Base-by-base conservation (phyloP, 768 basidiomycete genomes). In the Panaeolus cyanescens region DNA sequence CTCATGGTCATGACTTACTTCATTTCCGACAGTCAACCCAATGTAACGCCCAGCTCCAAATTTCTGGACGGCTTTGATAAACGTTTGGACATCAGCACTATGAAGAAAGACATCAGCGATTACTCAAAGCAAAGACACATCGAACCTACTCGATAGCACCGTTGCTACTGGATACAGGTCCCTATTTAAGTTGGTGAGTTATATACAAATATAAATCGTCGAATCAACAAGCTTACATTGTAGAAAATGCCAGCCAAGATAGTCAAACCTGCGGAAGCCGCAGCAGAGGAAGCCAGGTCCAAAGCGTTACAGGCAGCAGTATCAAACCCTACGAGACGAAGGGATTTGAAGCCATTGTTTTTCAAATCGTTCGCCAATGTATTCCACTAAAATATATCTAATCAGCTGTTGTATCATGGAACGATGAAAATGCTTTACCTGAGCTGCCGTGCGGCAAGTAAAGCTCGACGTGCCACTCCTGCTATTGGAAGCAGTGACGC, bases 1-100 rank as follows among this genome's bases (percentile, higher is more conserved):
- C 19, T 8, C n/a, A 20, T 13, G 12, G 36, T 13, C 13, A 20
- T 19, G 12, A 15, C 65, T 59, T 1, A 73, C 75, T 67, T 80
- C 79, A 60, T 80, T 80, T 55, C 79, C 79, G 37, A 80, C 61
- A 0, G 75, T 76, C 56, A 80, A 65, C 6, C 75, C 79, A 59
- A 71, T 62, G 59, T 72, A 80, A 61, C 73, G 65, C 5, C 68
- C 71, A 8, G 73, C 62, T 15, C 79, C 77, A 34, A 73, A 80
- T 55, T 71, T 73, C 8, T 34, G 54, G 57, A 73, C 74, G 3
- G 77, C 77, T 5, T 66, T 58, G 13, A 70, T 70, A 68, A 79
- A 80, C 6, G 68, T 66, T 61, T 75, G 74, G 8, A 79, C 76
- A 32, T 78, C 75, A 54, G 72, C 72, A 61, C 79, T 80, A 59